Conservation (phyloP, 208 protist genomes). For the Leishmania tropica region DNA sequence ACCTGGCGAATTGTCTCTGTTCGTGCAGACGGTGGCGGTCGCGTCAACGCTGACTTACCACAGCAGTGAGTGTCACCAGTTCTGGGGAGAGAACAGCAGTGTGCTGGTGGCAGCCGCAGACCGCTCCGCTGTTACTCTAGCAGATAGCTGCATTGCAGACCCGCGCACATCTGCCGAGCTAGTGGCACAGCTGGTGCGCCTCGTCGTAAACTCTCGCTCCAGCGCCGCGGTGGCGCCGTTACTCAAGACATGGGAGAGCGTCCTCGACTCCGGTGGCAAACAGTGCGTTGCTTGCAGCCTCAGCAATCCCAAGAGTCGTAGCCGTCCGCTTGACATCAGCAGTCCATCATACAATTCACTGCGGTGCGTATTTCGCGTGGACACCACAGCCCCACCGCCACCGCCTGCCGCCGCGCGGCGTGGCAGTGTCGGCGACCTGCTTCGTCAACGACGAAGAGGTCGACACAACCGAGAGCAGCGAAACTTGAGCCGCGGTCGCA, state of each 20-base stretch:
- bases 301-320: constrained; percentile 38
- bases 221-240: constrained; percentile 8
- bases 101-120: constrained; percentile 4
- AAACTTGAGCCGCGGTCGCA: constrained; percentile 15
- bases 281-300: constrained; percentile 25
- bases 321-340: constrained; percentile 37
- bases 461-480: neutral
- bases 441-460: neutral
- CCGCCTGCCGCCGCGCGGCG: neutral
- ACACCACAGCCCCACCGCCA: neutral
- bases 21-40: constrained; percentile 12
- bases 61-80: constrained; percentile 9
- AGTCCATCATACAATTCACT: constrained; percentile 41
- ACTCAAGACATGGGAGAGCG: constrained; percentile 22
- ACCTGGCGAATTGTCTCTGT: constrained; percentile 1
- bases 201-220: constrained; percentile 38
- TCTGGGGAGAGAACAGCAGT: constrained; percentile 8
- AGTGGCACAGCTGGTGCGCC: constrained; percentile 39
- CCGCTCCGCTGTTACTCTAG: neutral
- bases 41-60: constrained; percentile 21
- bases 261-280: constrained; percentile 22
- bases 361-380: constrained; percentile 27
- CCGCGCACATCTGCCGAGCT: constrained; percentile 19
- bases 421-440: neutral
- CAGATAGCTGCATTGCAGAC: neutral